A percentile compares a stretch with the other conserved stretches of the same genome.
Evolutionary conservation across 2,329 filamentous ascomycete genomes (phyloP).

Genomic region (Sclerotinia subarctica): DNA sequence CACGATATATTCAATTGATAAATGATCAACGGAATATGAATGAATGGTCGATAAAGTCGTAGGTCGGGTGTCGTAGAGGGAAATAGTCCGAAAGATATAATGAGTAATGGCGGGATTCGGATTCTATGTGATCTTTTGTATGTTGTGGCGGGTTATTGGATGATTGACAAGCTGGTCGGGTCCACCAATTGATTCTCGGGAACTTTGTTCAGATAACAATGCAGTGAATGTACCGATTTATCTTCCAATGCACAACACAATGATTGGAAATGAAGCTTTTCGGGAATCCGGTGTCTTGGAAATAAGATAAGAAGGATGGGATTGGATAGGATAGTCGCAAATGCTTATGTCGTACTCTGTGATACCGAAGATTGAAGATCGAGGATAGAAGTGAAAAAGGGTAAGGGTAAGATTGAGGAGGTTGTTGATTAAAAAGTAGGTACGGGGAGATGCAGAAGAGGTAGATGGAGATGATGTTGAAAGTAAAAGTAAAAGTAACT

Average conservation of each 20-base stretch:
- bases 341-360: background rate
- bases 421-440: no score
- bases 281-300: background rate
- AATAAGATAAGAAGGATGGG: background rate
- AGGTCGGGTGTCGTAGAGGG: conserved; percentile 1
- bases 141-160: background rate
- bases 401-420: background rate
- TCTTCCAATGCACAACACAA: background rate
- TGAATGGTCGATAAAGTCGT: background rate
- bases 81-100: background rate
- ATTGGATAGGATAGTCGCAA: conserved; percentile 2
- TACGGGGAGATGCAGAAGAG: background rate
- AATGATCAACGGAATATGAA: conserved; percentile 7
- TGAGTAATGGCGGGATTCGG: background rate
- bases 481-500: background rate
- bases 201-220: background rate
- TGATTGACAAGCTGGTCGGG: background rate
- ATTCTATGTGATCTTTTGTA: background rate
- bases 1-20: conserved; percentile 12
- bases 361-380: background rate
- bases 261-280: background rate
- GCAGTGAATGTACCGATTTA: background rate
- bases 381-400: background rate
- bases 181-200: background rate
- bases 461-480: background rate